These are phyloP conservation scores for Penicillium capsulatum DNA, from an alignment of 2,329 filamentous ascomycete genomes.

Conservation along the genomic window DNA sequence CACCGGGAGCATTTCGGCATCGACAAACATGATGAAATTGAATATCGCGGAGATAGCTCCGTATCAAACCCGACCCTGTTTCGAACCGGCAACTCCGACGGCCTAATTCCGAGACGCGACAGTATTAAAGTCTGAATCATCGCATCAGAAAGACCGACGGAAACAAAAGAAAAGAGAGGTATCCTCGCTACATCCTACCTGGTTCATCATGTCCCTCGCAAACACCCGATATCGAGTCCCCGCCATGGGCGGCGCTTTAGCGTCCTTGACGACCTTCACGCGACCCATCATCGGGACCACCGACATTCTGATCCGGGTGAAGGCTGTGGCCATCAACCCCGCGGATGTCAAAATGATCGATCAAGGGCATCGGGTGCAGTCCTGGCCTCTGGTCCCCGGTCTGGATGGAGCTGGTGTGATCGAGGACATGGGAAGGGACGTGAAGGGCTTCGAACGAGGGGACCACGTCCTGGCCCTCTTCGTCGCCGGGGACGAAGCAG, in stretches of 20 bases:
- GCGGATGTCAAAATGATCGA: conserved; percentile 35
- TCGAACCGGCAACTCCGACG: too few relatives aligned
- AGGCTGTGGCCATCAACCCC: conserved; percentile 33
- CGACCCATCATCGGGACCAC: conserved; percentile 6
- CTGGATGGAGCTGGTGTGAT: conserved; percentile 35
- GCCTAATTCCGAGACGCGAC: too few relatives aligned
- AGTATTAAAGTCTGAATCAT: too few relatives aligned
- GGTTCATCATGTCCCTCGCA: background rate
- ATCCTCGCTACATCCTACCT: too few relatives aligned
- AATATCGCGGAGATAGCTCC: too few relatives aligned
- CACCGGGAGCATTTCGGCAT: too few relatives aligned
- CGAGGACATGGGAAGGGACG: conserved; percentile 30
- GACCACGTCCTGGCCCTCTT: conserved; percentile 5
- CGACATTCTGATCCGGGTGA: conserved; percentile 33
- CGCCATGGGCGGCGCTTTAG: conserved; percentile 17
- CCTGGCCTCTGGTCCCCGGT: conserved; percentile 35
- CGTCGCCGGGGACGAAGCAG: conserved; percentile 2
- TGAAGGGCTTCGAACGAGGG: conserved; percentile 13
- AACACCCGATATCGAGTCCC: conserved; percentile 2
- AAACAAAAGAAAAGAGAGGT: too few relatives aligned
- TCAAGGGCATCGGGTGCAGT: conserved; percentile 24
- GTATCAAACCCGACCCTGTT: too few relatives aligned
- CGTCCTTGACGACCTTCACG: background rate
- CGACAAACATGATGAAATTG: too few relatives aligned
- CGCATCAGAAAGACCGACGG: too few relatives aligned